Conservation (phyloP, 768 basidiomycete species). For the Suillus bovinus region DNA sequence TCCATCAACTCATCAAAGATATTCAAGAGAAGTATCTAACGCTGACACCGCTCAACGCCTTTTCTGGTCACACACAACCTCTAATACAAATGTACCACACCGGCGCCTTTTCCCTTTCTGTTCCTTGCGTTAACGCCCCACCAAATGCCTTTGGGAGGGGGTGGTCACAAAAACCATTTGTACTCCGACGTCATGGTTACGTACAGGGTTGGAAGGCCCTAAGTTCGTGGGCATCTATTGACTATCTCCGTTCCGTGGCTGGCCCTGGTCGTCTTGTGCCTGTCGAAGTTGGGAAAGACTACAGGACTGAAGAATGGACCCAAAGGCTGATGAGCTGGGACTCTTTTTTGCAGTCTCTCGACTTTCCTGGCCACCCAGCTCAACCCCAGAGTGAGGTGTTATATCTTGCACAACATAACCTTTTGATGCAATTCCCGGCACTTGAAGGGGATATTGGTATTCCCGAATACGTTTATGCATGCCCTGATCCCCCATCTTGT, state of each 20-base stretch:
- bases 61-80: slow-evolving; percentile 6
- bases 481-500: slow-evolving; percentile 42
- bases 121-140: slow-evolving; percentile 44
- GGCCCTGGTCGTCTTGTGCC: slow-evolving; percentile 88
- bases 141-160: slow-evolving; percentile 64
- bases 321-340: slow-evolving; percentile 81
- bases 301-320: slow-evolving; percentile 77
- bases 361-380: slow-evolving; percentile 21
- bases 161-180: slow-evolving; percentile 61
- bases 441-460: slow-evolving; percentile 72
- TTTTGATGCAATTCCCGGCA: slow-evolving; percentile 81
- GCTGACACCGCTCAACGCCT: slow-evolving; percentile 3
- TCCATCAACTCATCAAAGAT: slow-evolving; percentile 58
- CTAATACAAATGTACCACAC: slow-evolving; percentile 8
- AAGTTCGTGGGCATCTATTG: slow-evolving; percentile 64
- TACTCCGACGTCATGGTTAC: slow-evolving; percentile 53
- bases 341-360: slow-evolving; percentile 59
- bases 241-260: slow-evolving; percentile 68
- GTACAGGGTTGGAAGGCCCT: slow-evolving; percentile 80
- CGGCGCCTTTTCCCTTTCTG: slow-evolving; percentile 17
- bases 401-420: slow-evolving; percentile 91
- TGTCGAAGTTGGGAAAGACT: slow-evolving; percentile 86
- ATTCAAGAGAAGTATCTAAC: slow-evolving; percentile 48
- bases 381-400: slow-evolving; percentile 34
- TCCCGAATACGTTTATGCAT: slow-evolving; percentile 89